Percentiles rank a stretch among this genome's conserved stretches.
Evolutionary conservation across 148 eudicot species (phyloP).

Genomic region (Rhododendron williamsianum): DNA sequence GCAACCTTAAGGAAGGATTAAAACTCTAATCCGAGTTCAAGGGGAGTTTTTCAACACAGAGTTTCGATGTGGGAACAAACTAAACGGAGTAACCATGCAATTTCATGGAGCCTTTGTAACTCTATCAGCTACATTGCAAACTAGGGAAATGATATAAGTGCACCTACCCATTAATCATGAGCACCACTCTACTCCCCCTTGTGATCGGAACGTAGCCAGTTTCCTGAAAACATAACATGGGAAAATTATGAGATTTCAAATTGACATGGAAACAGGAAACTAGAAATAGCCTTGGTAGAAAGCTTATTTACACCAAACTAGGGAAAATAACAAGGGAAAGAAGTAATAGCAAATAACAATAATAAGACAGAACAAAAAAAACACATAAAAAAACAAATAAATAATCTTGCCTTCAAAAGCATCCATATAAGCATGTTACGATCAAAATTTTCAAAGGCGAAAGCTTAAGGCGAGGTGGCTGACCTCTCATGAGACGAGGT

Average conservation of each 20-base stretch:
- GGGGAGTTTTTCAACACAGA: background rate
- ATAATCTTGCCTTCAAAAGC: constrained; percentile 5
- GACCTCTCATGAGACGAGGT: background rate
- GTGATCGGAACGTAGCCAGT: constrained; percentile 77
- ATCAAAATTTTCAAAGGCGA: background rate
- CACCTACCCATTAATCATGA: constrained; percentile 93
- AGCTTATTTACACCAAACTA: background rate
- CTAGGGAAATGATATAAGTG: background rate
- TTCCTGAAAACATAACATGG: constrained; percentile 48
- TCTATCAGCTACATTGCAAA: background rate
- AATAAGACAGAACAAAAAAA: background rate
- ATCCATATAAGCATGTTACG: background rate
- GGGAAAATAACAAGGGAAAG: background rate
- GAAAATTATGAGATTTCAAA: constrained; percentile 2
- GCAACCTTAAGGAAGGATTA: constrained; percentile 3
- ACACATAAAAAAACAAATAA: background rate
- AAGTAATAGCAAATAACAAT: background rate
- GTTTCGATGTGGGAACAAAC: background rate
- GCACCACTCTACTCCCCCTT: constrained; percentile 78
- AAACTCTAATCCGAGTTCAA: background rate
- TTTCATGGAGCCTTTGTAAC: background rate
- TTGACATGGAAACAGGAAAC: background rate
- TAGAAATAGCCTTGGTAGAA: background rate
- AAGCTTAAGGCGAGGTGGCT: background rate
- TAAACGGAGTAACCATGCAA: background rate